phyloP scores from a whole-genome alignment of 345 rosid genomes.

The Abelmoschus esculentus region DNA sequence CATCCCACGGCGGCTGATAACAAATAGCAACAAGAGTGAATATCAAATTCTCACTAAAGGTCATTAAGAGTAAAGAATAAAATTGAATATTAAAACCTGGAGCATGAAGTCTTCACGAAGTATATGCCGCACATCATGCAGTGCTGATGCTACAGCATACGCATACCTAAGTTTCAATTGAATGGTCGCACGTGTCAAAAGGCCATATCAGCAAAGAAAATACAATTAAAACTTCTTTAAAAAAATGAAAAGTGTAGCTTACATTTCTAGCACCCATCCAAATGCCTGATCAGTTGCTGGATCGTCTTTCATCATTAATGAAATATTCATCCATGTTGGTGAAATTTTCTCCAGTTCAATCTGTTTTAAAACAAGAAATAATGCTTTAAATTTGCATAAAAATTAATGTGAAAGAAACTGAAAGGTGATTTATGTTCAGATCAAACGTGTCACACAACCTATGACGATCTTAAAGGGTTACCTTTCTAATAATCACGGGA shows the following conservation, averaged over 20 bases:
- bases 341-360: constrained; percentile 52
- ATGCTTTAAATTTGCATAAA: neutral
- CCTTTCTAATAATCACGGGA: constrained; percentile 71
- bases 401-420: neutral
- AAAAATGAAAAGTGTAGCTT: constrained; percentile 14
- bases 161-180: constrained; percentile 50
- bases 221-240: neutral
- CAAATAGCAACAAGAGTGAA: neutral
- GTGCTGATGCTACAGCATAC: constrained; percentile 73
- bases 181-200: constrained; percentile 5
- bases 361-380: constrained; percentile 22
- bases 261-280: constrained; percentile 91
- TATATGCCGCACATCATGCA: constrained; percentile 55
- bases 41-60: neutral
- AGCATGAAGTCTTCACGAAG: constrained; percentile 66
- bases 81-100: constrained; percentile 38
- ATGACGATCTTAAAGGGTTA: constrained; percentile 10
- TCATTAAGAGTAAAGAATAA: constrained; percentile 4
- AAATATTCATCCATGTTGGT: constrained; percentile 75
- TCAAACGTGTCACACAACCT: neutral
- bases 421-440: neutral
- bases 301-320: constrained; percentile 70
- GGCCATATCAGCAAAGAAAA: constrained; percentile 8
- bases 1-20: constrained; percentile 78
- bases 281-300: constrained; percentile 60